Evolutionary conservation across 2,329 filamentous ascomycete genomes (phyloP).

Genomic region (Boeremia lycopersici): DNA sequence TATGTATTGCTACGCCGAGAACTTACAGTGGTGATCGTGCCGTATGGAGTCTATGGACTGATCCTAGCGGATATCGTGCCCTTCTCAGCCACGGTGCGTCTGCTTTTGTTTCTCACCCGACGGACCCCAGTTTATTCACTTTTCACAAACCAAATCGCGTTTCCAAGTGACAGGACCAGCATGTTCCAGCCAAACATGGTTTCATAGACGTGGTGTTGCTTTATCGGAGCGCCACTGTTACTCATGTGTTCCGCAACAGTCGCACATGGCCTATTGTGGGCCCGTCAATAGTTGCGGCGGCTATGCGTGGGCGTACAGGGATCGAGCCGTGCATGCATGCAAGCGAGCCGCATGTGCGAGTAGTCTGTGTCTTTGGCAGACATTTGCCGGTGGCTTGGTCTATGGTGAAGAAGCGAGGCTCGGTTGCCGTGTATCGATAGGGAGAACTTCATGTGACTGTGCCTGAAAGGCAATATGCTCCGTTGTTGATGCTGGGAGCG

Average conservation of each 20-base stretch:
- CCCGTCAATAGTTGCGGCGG: constrained; percentile 16
- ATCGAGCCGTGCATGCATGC: constrained; percentile 13
- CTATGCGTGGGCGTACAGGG: constrained; percentile 16
- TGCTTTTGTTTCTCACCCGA: too few species aligned
- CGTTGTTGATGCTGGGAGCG: neutral
- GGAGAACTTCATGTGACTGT: neutral
- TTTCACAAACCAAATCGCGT: too few species aligned
- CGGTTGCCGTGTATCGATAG: neutral
- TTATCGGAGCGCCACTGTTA: neutral
- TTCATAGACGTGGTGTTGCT: neutral
- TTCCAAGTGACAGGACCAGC: neutral
- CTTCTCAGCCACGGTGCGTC: too few species aligned
- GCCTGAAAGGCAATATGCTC: neutral
- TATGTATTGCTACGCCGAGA: too few species aligned
- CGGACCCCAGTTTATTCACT: too few species aligned
- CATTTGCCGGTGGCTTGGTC: constrained; percentile 11
- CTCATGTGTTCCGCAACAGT: constrained; percentile 9
- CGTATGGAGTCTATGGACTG: too few species aligned
- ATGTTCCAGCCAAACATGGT: neutral
- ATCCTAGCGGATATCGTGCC: too few species aligned
- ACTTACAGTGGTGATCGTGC: too few species aligned
- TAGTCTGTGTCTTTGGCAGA: neutral
- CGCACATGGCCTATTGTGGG: constrained; percentile 6
- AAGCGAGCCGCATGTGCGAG: constrained; percentile 12
- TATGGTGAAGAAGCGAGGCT: neutral